A percentile compares a stretch with the other conserved stretches of the same genome.
Conservation (phyloP, 345 rosid species). For the Populus pruinosa region DNA sequence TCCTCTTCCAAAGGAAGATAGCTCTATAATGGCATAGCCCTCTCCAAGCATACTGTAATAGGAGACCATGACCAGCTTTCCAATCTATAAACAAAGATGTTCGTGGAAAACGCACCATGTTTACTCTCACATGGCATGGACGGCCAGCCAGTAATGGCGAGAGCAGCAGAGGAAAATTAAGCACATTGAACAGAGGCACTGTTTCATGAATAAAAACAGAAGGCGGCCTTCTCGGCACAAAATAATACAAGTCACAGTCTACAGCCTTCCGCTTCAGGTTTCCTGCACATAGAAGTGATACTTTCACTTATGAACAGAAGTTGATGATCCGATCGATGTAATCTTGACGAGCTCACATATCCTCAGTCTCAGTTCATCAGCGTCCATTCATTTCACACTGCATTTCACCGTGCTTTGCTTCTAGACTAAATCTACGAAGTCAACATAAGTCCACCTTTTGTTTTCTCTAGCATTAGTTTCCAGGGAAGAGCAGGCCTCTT, state of each 20-base stretch:
- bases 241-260: not conserved
- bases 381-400: not conserved
- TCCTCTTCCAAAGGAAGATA: not conserved
- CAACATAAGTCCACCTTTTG: constrained; percentile 41
- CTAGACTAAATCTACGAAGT: constrained; percentile 42
- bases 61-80: not conserved
- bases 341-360: not conserved
- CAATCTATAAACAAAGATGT: no score
- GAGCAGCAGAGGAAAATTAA: not conserved
- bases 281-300: no score
- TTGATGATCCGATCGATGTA: not conserved
- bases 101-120: not conserved
- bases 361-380: not conserved
- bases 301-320: not conserved
- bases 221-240: not conserved
- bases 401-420: constrained; percentile 7
- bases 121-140: not conserved
- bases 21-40: not conserved
- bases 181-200: not conserved
- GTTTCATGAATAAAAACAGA: not conserved
- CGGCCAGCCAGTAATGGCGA: not conserved
- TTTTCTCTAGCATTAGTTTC: constrained; percentile 31
- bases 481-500: constrained; percentile 35
- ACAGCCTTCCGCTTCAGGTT: not conserved
- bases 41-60: not conserved